phyloP scores from a whole-genome alignment of 768 basidiomycete species.

The Pilatotrama ljubarskyi region DNA sequence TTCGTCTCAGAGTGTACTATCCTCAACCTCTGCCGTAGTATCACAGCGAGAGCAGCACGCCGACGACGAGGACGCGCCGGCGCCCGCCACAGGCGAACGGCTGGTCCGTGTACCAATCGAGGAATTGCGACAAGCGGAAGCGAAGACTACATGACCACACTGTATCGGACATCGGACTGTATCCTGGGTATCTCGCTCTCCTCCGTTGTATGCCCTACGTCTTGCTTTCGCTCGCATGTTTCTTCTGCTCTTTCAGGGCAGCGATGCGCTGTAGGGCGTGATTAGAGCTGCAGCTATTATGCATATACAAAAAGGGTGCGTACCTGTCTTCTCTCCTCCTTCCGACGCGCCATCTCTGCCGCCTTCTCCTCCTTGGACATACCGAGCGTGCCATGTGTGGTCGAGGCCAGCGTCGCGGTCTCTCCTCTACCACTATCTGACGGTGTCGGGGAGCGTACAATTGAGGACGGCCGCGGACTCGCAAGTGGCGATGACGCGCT shows the following conservation, averaged over 20 bases:
- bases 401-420: constrained; percentile 24
- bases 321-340: constrained; percentile 91
- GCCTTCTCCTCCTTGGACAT: constrained; percentile 92
- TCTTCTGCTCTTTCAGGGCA: constrained; percentile 80
- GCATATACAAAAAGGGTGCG: constrained; percentile 20
- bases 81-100: constrained; percentile 49
- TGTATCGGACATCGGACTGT: neutral
- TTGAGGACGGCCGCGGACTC: constrained; percentile 4
- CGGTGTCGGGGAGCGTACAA: constrained; percentile 21
- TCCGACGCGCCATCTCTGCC: constrained; percentile 86
- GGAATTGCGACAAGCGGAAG: constrained; percentile 46
- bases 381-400: constrained; percentile 37
- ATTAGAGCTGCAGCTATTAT: neutral
- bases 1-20: neutral
- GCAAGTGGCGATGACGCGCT: constrained; percentile 1
- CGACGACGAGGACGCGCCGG: constrained; percentile 25
- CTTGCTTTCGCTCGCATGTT: constrained; percentile 39
- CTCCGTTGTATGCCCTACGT: constrained; percentile 14
- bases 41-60: constrained; percentile 43
- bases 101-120: constrained; percentile 76
- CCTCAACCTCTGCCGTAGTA: constrained; percentile 38
- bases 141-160: constrained; percentile 7
- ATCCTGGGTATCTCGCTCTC: constrained; percentile 9
- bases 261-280: constrained; percentile 62
- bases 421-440: constrained; percentile 23